These are phyloP conservation scores for Blastobotrys raffinosifermentans DNA, from an alignment of 1,139 yeast species.

Conservation along the genomic window DNA sequence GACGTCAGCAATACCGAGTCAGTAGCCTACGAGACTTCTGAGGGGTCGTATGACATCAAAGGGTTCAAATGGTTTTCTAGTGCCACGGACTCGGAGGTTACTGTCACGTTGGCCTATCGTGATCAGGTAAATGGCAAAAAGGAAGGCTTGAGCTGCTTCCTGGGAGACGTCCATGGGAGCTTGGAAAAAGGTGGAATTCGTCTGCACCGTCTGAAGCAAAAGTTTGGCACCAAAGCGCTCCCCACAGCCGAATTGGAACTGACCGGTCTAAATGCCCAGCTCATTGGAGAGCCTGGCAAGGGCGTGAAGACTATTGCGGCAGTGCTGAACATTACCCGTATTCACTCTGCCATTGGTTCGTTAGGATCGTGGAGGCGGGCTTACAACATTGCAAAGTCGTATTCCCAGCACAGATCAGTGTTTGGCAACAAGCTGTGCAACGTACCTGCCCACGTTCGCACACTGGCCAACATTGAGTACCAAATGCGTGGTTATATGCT, in stretches of 20 bases:
- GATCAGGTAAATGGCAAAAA: conserved; percentile 16
- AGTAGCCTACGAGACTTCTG: conserved; percentile 12
- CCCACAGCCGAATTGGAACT: conserved; percentile 33
- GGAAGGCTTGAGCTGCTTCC: conserved; percentile 25
- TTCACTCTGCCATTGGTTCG: conserved; percentile 26
- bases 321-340: conserved; percentile 28
- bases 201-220: conserved; percentile 28
- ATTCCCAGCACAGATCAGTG: conserved; percentile 25
- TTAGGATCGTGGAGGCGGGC: conserved; percentile 26
- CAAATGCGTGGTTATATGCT: conserved; percentile 22
- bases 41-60: conserved; percentile 18
- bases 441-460: conserved; percentile 26
- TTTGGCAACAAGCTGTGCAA: conserved; percentile 23
- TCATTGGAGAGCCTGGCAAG: conserved; percentile 25
- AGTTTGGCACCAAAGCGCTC: conserved; percentile 30
- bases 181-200: conserved; percentile 21
- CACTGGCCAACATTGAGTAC: conserved; percentile 25
- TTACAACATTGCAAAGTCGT: conserved; percentile 27
- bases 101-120: conserved; percentile 26
- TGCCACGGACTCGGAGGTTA: conserved; percentile 31
- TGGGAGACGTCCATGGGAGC: conserved; percentile 26
- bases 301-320: conserved; percentile 30
- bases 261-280: conserved; percentile 20
- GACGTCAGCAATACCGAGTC: conserved; percentile 31
- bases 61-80: conserved; percentile 34